These are phyloP conservation scores for Sporisorium exsertum DNA, from an alignment of 1,284 basidiomycete genomes.

Conservation along the genomic window DNA sequence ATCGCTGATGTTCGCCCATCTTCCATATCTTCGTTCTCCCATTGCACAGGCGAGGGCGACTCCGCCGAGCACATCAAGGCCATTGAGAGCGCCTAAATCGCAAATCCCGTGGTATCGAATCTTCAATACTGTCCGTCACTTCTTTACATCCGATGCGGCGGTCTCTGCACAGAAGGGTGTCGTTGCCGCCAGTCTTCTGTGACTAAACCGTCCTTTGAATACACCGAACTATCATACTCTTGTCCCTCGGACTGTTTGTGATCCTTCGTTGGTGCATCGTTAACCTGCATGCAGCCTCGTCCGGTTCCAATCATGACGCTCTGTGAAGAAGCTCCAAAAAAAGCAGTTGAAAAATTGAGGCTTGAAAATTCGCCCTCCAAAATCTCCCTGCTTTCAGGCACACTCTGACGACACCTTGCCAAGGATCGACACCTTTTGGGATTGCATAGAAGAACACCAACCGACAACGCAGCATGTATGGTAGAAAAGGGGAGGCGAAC, in stretches of 20 bases:
- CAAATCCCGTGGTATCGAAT: background rate
- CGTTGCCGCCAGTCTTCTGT: background rate
- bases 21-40: background rate
- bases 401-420: background rate
- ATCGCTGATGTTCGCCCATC: background rate
- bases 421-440: conserved; percentile 2
- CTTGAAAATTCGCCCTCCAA: background rate
- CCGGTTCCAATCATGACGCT: background rate
- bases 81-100: conserved; percentile 52
- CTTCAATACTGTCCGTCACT: background rate
- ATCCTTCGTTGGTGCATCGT: background rate
- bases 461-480: conserved; percentile 14
- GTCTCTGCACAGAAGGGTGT: background rate
- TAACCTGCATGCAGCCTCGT: background rate
- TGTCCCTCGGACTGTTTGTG: background rate
- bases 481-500: conserved; percentile 4
- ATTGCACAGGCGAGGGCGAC: conserved; percentile 49
- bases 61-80: conserved; percentile 56
- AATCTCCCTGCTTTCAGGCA: background rate
- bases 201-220: background rate
- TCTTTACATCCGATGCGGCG: background rate
- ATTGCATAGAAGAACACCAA: conserved; percentile 21
- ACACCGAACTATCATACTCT: background rate
- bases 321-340: background rate
- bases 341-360: background rate